Evolutionary conservation across 805 yeast genomes (phyloP), one percentile per base, ranked within the genome.

Genomic region (Cyberlindnera americana): DNA sequence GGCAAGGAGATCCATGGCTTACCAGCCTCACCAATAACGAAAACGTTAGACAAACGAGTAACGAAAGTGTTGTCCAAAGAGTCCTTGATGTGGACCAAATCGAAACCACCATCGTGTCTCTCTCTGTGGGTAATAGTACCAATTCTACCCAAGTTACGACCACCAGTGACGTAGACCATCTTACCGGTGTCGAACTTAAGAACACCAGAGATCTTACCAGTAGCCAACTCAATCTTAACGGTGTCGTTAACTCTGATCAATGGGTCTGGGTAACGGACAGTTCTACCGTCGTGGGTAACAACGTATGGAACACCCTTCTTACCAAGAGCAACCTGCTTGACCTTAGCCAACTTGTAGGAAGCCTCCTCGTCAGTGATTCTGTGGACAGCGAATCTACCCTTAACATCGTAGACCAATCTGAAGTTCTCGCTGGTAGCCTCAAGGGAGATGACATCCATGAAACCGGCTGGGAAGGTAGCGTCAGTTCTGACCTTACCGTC

Each of bases 401-500:
- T 91, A 70, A 88, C 82, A 69, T 91, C 99, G 81, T 89, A 91
- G 66, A 91, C 84, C 69, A 91, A 86, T 81, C 99, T 90, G 88
- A 91, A 91, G 91, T 91, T 83, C 78, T 91, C 99, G 74, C 89
- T 88, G 74, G 99, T 91, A 69, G 95, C 96, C 70, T 91, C 98
- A 65, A 91, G 77, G 58, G 95, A 61, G 74, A 91, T 88, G 61
- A 93, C 98, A 71, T 91, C 99, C 98, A 90, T 90, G 87, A 93
- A 91, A 66, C 99, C 99, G 67, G 98, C 85, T 72, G 99, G 99
- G 95, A 68, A 91, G 57, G 98, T 93, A 56, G 95, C 69, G 72
- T 93, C 98, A 61, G 99, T 91, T 88, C 98, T 90, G 62, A 91
- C 97, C 81, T 91, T 91, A 70, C 95, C 96, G 71, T 91, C 99